These are phyloP conservation scores for Apocynum venetum DNA, from an alignment of 257 asterid species.

Conservation along the genomic window DNA sequence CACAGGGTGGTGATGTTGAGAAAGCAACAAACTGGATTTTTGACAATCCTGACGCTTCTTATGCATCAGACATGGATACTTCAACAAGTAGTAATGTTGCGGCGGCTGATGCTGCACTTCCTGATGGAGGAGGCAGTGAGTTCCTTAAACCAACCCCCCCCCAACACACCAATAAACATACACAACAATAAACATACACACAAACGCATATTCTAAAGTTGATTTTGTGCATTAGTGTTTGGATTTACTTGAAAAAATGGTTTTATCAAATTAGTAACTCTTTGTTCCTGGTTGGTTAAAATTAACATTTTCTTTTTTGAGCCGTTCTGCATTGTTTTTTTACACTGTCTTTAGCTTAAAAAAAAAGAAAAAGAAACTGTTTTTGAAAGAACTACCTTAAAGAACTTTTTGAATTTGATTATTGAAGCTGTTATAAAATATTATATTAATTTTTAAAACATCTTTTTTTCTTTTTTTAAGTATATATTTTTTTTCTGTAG, in stretches of 20 bases:
- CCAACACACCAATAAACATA: too few species aligned
- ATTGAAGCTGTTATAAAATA: too few species aligned
- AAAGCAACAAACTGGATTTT: slow-evolving; percentile 95
- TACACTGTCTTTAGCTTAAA: neutral
- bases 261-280: neutral
- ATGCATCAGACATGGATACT: slow-evolving; percentile 44
- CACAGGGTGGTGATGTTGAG: slow-evolving; percentile 85
- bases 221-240: neutral
- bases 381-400: too few species aligned
- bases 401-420: too few species aligned
- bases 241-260: neutral
- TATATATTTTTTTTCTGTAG: too few species aligned
- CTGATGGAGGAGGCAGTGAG: slow-evolving; percentile 98
- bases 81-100: slow-evolving; percentile 50
- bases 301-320: too few species aligned
- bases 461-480: too few species aligned
- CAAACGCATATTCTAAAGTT: neutral
- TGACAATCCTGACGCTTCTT: slow-evolving; percentile 53
- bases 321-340: neutral
- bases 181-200: neutral
- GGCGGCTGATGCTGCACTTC: slow-evolving; percentile 48
- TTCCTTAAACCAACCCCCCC: slow-evolving; percentile 6
- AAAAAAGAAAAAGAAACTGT: too few species aligned
- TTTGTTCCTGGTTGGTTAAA: too few species aligned
- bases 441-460: too few species aligned